Base-by-base conservation (phyloP, 768 basidiomycete genomes). In the Phanerodontia chrysosporium region DNA sequence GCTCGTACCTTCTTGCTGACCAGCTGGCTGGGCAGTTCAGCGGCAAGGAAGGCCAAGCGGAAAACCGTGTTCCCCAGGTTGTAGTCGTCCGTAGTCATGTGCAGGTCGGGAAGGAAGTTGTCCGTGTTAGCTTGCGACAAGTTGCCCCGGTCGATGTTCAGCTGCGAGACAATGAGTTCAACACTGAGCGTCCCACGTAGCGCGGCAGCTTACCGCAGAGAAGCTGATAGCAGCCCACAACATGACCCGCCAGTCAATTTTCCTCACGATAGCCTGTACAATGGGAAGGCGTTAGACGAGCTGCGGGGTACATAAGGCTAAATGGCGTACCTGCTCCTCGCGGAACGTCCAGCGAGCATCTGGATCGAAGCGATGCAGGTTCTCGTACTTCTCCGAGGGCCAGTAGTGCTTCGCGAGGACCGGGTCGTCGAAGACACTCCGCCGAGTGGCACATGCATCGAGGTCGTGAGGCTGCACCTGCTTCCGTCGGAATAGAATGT, bases 11-110 rank as follows among this genome's bases (percentile, higher is more conserved):
- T 76, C 64, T 86, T 86, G 25, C 82, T 83, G 28, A 87, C 67
- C 27, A 86, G 70, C 63, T 86, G 84, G 0, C 83, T 85, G 4
- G 85, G 85, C n/a, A 87, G 69, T 65, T 86, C 85, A 70, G 74
- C 73, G 24, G 36, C 25, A 28, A 67, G 45, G 51, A 66, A 64
- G 1, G 61, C 57, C 10, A 64, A 32, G 10, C 65, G 62, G 56
- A 66, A 66, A 27, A 66, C 45, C 18, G 49, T 55, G 45, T 49
- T 60, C 16, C 48, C 63, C n/a, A 48, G 42, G 36, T 59, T 67
- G 45, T 65, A 66, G 59, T 66, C 82, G 61, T 85, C 75, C 0
- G 83, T 84, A n/a, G 80, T 83, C 59, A 88, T 69, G 3, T 72
- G 66, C 12, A 87, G 73, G 64, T 87, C 84, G 1, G 72, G 65